phyloP scores from a whole-genome alignment of 164 flowering plant genomes.

The Stephania japonica region DNA sequence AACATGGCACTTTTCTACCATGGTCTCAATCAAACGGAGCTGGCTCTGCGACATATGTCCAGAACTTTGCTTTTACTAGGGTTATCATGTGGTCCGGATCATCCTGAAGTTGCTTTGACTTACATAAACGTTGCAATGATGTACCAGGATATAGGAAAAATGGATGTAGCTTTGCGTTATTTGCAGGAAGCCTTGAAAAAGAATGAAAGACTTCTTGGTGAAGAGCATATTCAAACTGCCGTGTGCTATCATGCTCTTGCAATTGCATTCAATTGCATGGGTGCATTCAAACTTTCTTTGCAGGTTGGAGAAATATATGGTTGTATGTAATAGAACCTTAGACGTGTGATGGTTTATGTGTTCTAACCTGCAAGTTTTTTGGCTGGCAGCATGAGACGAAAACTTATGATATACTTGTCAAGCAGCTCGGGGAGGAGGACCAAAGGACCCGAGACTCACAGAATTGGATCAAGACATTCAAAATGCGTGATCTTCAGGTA shows the following conservation, averaged over 20 bases:
- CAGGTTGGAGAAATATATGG: constrained; percentile 40
- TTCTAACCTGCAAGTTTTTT: not conserved
- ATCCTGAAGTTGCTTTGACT: constrained; percentile 98
- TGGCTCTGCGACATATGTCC: constrained; percentile 89
- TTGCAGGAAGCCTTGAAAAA: constrained; percentile 96
- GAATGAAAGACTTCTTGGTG: constrained; percentile 91
- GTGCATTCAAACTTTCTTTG: constrained; percentile 89
- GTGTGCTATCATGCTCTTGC: constrained; percentile 99
- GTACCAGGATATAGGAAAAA: constrained; percentile 95
- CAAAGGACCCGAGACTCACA: constrained; percentile 87
- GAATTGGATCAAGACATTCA: constrained; percentile 95
- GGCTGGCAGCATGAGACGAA: constrained; percentile 80
- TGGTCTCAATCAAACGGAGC: constrained; percentile 95
- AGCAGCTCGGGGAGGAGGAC: constrained; percentile 97
- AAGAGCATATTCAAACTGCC: constrained; percentile 97
- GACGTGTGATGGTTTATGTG: not conserved
- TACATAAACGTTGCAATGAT: constrained; percentile 98
- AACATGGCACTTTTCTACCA: constrained; percentile 99
- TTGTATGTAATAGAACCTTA: not conserved
- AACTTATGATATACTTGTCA: constrained; percentile 93
- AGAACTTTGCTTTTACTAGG: constrained; percentile 77
- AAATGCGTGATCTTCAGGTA: constrained; percentile 91
- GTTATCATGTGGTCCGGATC: constrained; percentile 93
- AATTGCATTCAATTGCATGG: constrained; percentile 95
- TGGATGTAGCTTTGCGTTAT: constrained; percentile 89